A percentile compares a stretch with the other conserved stretches of the same genome.
Evolutionary conservation across 345 rosid species (phyloP).

Genomic region (Hibiscus trionum): DNA sequence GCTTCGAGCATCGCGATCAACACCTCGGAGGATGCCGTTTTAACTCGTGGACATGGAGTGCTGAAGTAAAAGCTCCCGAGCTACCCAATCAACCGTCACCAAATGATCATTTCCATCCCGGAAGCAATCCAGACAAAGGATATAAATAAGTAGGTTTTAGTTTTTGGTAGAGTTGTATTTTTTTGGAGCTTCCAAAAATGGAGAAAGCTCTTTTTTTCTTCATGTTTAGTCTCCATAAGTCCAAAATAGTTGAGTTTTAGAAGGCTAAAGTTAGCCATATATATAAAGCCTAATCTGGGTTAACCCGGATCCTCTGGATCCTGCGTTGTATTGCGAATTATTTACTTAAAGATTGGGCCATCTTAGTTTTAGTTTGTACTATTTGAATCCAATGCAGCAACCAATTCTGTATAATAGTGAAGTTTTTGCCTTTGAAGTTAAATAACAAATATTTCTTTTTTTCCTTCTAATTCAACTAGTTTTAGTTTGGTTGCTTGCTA

Average conservation of each 20-base stretch:
- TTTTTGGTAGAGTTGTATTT: not conserved
- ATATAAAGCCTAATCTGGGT: not conserved
- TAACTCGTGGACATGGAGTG: not conserved
- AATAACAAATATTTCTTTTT: too few species aligned
- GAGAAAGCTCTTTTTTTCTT: constrained; percentile 10
- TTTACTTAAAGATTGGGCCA: not conserved
- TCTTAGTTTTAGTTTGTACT: not conserved
- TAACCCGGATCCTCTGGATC: not conserved
- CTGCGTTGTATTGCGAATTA: not conserved
- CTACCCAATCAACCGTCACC: not conserved
- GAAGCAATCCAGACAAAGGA: not conserved
- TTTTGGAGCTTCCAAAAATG: constrained; percentile 20
- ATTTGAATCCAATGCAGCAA: not conserved
- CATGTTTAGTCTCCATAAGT: not conserved
- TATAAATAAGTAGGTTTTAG: constrained; percentile 23
- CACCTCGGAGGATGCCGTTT: not conserved
- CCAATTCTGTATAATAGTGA: not conserved
- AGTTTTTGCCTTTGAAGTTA: too few species aligned
- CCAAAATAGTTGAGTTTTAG: constrained; percentile 7
- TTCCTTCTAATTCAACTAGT: too few species aligned
- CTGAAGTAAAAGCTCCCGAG: constrained; percentile 1
- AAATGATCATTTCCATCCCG: not conserved
- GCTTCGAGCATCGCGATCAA: not conserved
- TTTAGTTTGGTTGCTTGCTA: too few species aligned
- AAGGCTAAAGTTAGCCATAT: not conserved